These are phyloP conservation scores for Claviceps cyperi DNA, from an alignment of 2,329 filamentous ascomycete species.

Conservation along the genomic window DNA sequence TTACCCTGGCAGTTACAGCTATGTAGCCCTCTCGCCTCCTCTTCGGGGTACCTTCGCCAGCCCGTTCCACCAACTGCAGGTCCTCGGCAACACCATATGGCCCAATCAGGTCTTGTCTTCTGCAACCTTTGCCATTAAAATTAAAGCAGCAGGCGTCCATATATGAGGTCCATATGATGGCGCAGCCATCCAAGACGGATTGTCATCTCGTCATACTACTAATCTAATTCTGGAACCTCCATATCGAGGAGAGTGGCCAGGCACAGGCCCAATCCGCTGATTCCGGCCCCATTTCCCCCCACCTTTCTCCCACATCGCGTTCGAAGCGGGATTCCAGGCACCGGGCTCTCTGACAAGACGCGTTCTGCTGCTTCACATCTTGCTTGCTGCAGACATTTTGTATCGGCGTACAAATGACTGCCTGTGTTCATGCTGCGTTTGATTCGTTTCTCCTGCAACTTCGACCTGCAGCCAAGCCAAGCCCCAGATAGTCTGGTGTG, in stretches of 20 bases:
- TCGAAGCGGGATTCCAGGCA: background rate
- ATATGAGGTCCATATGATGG: constrained; percentile 11
- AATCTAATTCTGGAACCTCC: constrained; percentile 21
- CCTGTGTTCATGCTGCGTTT: background rate
- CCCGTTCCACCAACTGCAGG: background rate
- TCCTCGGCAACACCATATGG: background rate
- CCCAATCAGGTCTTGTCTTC: background rate
- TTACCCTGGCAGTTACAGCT: no score
- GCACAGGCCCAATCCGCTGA: constrained; percentile 6
- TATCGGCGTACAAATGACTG: background rate
- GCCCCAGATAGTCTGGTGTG: background rate
- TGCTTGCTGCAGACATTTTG: background rate
- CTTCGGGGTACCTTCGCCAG: no score
- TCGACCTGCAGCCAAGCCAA: background rate
- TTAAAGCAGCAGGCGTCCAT: background rate
- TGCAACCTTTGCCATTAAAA: background rate
- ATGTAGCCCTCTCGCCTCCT: no score
- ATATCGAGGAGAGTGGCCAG: background rate
- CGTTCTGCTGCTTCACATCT: background rate
- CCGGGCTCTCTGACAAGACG: background rate
- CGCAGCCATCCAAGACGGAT: constrained; percentile 16
- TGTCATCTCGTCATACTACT: constrained; percentile 11
- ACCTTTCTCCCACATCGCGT: background rate
- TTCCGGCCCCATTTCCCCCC: constrained; percentile 11
- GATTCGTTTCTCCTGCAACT: background rate